Conservation (phyloP, 441 rosid species). For the Hura crepitans region DNA sequence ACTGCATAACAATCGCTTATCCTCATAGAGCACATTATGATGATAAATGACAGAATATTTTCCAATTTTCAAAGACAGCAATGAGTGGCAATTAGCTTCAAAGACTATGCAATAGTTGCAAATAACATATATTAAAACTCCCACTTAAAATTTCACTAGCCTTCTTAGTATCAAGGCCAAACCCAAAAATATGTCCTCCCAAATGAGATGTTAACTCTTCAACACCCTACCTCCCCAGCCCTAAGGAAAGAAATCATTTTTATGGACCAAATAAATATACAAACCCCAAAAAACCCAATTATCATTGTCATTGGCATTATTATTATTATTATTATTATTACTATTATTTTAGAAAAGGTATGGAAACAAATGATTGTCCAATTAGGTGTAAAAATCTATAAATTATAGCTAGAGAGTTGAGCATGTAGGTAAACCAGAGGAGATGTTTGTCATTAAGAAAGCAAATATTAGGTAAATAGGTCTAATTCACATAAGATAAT, state of each 20-base stretch:
- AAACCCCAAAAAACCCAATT: neutral
- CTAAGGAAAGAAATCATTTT: neutral
- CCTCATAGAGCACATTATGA: neutral
- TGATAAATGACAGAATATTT: neutral
- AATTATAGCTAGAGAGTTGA: neutral
- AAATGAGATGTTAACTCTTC: neutral
- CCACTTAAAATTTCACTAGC: neutral
- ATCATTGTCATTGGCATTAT: too few relatives aligned
- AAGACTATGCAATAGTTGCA: neutral
- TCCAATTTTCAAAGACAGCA: neutral
- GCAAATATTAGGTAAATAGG: neutral
- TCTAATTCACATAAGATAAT: conserved; percentile 3
- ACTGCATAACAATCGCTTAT: neutral
- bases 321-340: too few relatives aligned
- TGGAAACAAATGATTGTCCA: neutral
- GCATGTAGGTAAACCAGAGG: neutral
- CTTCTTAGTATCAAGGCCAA: neutral
- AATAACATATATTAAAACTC: neutral
- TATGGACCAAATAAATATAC: neutral
- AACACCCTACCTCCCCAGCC: neutral
- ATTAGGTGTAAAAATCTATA: neutral
- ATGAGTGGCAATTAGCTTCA: neutral
- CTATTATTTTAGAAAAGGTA: too few relatives aligned
- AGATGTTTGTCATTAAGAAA: neutral
- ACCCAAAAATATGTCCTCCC: neutral